Evolutionary conservation across 441 rosid species (phyloP), one percentile per base, ranked within the genome.

Genomic region (Adansonia madagascariensis): DNA sequence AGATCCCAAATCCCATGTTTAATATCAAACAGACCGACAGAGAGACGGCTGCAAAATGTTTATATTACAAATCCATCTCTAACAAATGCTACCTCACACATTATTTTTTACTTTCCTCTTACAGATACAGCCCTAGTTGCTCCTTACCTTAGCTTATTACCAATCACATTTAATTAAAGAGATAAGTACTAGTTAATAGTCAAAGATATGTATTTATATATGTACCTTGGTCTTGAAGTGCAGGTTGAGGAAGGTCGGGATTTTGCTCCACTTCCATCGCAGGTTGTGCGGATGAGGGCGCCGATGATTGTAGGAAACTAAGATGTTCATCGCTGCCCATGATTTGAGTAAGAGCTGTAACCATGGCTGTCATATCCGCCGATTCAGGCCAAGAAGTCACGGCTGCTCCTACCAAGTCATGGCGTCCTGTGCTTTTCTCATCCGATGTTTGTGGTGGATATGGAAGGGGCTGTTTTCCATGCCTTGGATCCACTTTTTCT

Each of bases 391-490:
- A 76, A 66, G 85, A 68, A 66, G 84, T 69, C 41, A 78, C 70
- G 6, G 83, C 71, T 44, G 85, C 70, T 49, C 84, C 31, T 27
- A 27, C 44, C 44, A 87, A 81, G 71, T 50, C 41, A 0, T 74
- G 35, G 0, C 64, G 77, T 61, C 79, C 80, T 49, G 77, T 82
- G 52, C 86, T 85, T 76, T 82, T 86, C 85, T 87, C 89, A 88
- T 85, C 86, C 82, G 97, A 87, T 84, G 94, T 75, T 88, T 94
- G 89, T 82, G 80, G 74, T 27, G 31, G 31, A 27, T 27, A 27
- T 84, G 92, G 93, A 86, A 88, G 88, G 71, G 91, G 86, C 82
- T 91, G 86, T 85, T 94, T 92, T 81, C 98, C 98, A 94, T 94
- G 89, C 86, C 94, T 81, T 61, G 87, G 97, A 94, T 94, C 97